phyloP scores from a whole-genome alignment of 768 basidiomycete genomes.

The Hygrophorus pudorinus region DNA sequence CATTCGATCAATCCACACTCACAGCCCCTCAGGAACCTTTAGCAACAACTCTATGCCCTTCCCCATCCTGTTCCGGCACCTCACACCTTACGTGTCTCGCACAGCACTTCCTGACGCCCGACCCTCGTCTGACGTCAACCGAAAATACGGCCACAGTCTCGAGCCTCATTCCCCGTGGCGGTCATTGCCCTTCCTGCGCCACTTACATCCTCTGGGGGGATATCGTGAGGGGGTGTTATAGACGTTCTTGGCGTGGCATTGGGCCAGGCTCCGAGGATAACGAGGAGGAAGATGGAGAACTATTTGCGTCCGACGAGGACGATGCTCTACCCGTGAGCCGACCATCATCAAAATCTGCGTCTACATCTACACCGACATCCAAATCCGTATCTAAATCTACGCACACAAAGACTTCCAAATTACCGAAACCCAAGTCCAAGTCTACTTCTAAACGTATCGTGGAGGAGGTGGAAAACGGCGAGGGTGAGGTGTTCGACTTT shows the following conservation, averaged over 20 bases:
- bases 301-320: constrained; percentile 8
- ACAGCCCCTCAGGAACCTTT: constrained; percentile 35
- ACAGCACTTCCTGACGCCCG: background rate
- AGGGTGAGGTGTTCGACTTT: constrained; percentile 18
- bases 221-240: constrained; percentile 50
- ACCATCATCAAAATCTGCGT: background rate
- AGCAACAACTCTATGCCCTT: constrained; percentile 43
- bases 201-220: constrained; percentile 63
- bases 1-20: background rate
- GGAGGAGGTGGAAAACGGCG: constrained; percentile 4
- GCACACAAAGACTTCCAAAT: background rate
- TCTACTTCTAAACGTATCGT: background rate
- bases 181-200: constrained; percentile 41
- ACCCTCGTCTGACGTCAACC: background rate
- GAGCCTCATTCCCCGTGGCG: constrained; percentile 51
- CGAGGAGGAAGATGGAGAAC: constrained; percentile 16
- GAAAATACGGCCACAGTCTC: background rate
- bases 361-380: no score
- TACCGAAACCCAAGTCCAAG: background rate
- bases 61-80: constrained; percentile 3
- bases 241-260: constrained; percentile 31
- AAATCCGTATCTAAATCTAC: background rate
- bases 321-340: constrained; percentile 7
- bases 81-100: background rate
- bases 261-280: constrained; percentile 19